Conservation (phyloP, 257 asterid genomes). For the Plantago elongata region DNA sequence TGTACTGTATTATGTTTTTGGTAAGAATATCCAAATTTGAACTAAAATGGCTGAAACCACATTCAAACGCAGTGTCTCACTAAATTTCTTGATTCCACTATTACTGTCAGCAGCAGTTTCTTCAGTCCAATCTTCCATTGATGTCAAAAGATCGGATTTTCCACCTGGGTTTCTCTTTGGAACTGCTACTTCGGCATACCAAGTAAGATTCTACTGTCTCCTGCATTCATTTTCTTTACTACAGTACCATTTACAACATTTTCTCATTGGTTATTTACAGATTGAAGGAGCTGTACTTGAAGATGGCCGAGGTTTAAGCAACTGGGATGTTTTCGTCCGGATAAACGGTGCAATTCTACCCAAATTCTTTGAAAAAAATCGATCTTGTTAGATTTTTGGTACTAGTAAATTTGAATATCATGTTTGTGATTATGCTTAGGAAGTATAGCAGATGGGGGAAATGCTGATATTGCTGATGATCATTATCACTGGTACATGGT, state of each 20-base stretch:
- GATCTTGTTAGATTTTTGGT: no score
- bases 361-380: no score
- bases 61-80: no score
- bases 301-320: conserved; percentile 60
- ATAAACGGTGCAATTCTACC: no score
- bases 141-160: conserved; percentile 43
- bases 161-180: conserved; percentile 76
- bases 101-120: conserved; percentile 14
- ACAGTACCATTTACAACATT: no score
- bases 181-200: conserved; percentile 59
- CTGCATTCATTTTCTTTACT: no score
- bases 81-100: neutral
- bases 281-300: conserved; percentile 70
- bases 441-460: conserved; percentile 42
- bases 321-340: conserved; percentile 65
- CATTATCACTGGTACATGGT: conserved; percentile 82
- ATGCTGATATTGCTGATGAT: conserved; percentile 64
- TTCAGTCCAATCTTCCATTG: conserved; percentile 7
- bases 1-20: no score
- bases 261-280: no score
- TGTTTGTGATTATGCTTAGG: conserved; percentile 30
- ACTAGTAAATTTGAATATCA: no score
- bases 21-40: no score
- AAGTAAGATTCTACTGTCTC: no score
- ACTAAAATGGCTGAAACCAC: no score